Conservation (phyloP, 176 grass and related monocot genomes). For the Paspalum notatum region DNA sequence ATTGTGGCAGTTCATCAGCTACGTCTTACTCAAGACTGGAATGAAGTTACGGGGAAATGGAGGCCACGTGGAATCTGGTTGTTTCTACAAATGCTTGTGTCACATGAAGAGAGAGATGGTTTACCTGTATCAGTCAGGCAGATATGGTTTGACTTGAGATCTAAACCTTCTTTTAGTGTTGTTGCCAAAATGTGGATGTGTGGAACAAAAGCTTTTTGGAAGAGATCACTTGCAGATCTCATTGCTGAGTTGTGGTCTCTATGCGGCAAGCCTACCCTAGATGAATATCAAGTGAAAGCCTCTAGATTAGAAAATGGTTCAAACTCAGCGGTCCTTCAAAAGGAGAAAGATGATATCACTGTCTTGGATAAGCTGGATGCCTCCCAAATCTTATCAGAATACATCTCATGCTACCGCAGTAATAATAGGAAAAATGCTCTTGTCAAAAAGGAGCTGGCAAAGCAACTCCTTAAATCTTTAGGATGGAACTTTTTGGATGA, state of each 20-base stretch:
- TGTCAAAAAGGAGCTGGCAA: slow-evolving; percentile 50
- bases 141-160: slow-evolving; percentile 69
- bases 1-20: slow-evolving; percentile 49
- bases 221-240: slow-evolving; percentile 45
- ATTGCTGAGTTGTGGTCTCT: slow-evolving; percentile 54
- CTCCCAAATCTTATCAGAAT: slow-evolving; percentile 50
- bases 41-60: slow-evolving; percentile 74
- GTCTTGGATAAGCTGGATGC: slow-evolving; percentile 38
- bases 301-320: slow-evolving; percentile 24
- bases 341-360: slow-evolving; percentile 25
- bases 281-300: slow-evolving; percentile 21
- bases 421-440: slow-evolving; percentile 23
- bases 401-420: slow-evolving; percentile 44
- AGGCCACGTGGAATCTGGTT: slow-evolving; percentile 63
- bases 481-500: slow-evolving; percentile 57
- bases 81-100: slow-evolving; percentile 60
- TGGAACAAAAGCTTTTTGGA: slow-evolving; percentile 48
- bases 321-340: slow-evolving; percentile 5
- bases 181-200: slow-evolving; percentile 60
- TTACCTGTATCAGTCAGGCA: slow-evolving; percentile 61
- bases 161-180: slow-evolving; percentile 45
- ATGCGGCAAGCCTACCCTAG: slow-evolving; percentile 27
- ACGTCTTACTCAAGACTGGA: slow-evolving; percentile 67
- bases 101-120: slow-evolving; percentile 53
- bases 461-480: slow-evolving; percentile 52